Conservation (phyloP, 2,329 filamentous ascomycete genomes). For the Berkeleyomyces rouxiae region DNA sequence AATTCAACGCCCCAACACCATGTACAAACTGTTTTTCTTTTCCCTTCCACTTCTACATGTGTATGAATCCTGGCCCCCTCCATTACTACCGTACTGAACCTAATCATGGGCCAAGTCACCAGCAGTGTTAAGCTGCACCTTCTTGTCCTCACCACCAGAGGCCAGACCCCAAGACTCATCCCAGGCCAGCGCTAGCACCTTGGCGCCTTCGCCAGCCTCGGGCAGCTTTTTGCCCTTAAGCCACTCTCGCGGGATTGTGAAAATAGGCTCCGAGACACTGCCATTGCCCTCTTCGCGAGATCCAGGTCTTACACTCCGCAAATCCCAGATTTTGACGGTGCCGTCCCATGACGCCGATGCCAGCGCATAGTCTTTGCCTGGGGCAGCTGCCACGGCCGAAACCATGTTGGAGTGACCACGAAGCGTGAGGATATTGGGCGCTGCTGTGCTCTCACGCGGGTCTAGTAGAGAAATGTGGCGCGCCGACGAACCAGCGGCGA, state of each 20-base stretch:
- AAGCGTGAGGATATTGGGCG: conserved; percentile 75
- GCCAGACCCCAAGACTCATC: conserved; percentile 75
- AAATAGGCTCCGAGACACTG: conserved; percentile 55
- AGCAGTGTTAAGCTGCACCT: conserved; percentile 66
- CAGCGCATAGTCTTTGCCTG: conserved; percentile 61
- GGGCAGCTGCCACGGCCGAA: conserved; percentile 28
- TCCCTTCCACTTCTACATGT: neutral
- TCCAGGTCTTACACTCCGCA: conserved; percentile 51
- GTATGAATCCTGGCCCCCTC: neutral
- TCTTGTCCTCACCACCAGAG: conserved; percentile 83
- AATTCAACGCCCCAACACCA: conserved; percentile 9
- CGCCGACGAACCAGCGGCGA: conserved; percentile 64
- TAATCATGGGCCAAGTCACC: conserved; percentile 8
- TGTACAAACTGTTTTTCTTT: conserved; percentile 3
- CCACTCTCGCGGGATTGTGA: conserved; percentile 60
- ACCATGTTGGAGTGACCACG: conserved; percentile 72
- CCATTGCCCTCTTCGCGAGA: conserved; percentile 41
- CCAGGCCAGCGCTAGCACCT: conserved; percentile 83
- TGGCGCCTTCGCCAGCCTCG: conserved; percentile 64
- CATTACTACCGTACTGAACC: neutral
- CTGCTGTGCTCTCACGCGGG: conserved; percentile 59
- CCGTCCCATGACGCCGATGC: conserved; percentile 85
- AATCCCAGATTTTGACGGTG: conserved; percentile 85
- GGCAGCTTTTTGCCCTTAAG: conserved; percentile 45
- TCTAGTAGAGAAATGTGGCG: conserved; percentile 88